These are phyloP conservation scores for Pseudozyma tsukubaensis DNA, from an alignment of 1,284 basidiomycete genomes.

Conservation along the genomic window DNA sequence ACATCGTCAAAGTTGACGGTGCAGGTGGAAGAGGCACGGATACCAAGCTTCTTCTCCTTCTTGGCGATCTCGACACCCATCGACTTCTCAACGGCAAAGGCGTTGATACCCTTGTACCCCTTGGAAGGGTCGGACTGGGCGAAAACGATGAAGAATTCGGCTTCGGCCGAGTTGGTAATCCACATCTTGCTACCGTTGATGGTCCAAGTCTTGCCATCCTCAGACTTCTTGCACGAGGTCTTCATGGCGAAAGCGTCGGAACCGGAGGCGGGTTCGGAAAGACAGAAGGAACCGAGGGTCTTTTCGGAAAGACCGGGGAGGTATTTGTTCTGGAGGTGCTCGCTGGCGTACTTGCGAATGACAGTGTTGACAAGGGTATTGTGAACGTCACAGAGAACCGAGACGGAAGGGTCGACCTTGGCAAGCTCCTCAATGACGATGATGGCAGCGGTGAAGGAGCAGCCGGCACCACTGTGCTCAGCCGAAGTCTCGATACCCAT, in stretches of 20 bases:
- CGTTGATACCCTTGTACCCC: slow-evolving; percentile 99
- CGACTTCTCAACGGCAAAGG: slow-evolving; percentile 93
- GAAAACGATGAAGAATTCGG: slow-evolving; percentile 86
- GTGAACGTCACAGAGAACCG: slow-evolving; percentile 96
- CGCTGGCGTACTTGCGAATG: slow-evolving; percentile 84
- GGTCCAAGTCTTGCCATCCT: slow-evolving; percentile 77
- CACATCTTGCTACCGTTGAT: slow-evolving; percentile 99
- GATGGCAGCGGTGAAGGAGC: slow-evolving; percentile 93
- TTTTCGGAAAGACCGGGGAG: slow-evolving; percentile 83
- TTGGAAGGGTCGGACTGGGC: slow-evolving; percentile 94
- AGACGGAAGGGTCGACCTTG: slow-evolving; percentile 94
- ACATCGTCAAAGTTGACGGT: slow-evolving; percentile 95
- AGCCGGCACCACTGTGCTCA: slow-evolving; percentile 86
- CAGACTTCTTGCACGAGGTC: slow-evolving; percentile 87
- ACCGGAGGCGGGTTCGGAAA: slow-evolving; percentile 91
- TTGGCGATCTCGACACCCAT: slow-evolving; percentile 98
- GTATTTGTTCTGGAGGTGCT: slow-evolving; percentile 88
- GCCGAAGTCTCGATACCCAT: slow-evolving; percentile 96
- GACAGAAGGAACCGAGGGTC: slow-evolving; percentile 92
- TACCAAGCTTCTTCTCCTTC: slow-evolving; percentile 98
- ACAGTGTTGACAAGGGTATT: slow-evolving; percentile 88
- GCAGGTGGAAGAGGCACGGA: slow-evolving; percentile 96
- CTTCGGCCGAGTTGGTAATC: slow-evolving; percentile 98
- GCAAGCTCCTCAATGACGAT: slow-evolving; percentile 97
- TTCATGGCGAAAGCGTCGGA: slow-evolving; percentile 97